Base-by-base conservation (phyloP, 1,284 basidiomycete species). In the Cryptococcus sp. region DNA sequence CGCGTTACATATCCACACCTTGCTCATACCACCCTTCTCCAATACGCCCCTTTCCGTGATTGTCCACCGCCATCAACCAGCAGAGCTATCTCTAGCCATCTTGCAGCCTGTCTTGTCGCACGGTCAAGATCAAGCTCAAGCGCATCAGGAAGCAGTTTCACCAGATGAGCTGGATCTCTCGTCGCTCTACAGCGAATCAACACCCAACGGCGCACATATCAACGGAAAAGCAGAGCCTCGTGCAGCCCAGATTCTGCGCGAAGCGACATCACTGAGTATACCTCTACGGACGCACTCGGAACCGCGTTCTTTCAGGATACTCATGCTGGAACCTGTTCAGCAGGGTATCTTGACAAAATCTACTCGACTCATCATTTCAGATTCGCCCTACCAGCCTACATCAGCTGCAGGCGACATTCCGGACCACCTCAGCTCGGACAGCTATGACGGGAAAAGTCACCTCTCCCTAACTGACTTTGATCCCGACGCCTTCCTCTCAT, bases 321-420 rank as follows among this genome's bases (percentile, higher is more conserved):
- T 81, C 11, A 73, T 81, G 70, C 66, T 75, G 3, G 85, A 89
- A 60, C 91, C 91, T 1, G 86, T 88, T 23, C 76, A 83, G 20
- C 89, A 92, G 79, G 92, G 92, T 17, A 78, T 82, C 58, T 82
- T 84, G 6, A 74, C 80, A 17, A 75, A 70, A 30, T 82, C 81
- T 3, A 69, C 91, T 1, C 81, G 79, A 46, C 78, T 93, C 47
- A 81, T 89, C 51, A 71, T 91, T 75, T 55, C 74, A 65, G 53
- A 55, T 3, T 69, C 72, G 43, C 62, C 70, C 22, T 54, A 71
- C 39, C 58, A 71, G 56, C n/a, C 39, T 23, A 13, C 51, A 45
- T 15, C 63, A 49, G 39, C 52, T 11, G 58, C 43, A 10, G 54
- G 57, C 30, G 61, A 61, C 20, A 68, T 60, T 7, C 66, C 71